Evolutionary conservation across 2,329 filamentous ascomycete genomes (phyloP).

Genomic region (Pyricularia pennisetigena): DNA sequence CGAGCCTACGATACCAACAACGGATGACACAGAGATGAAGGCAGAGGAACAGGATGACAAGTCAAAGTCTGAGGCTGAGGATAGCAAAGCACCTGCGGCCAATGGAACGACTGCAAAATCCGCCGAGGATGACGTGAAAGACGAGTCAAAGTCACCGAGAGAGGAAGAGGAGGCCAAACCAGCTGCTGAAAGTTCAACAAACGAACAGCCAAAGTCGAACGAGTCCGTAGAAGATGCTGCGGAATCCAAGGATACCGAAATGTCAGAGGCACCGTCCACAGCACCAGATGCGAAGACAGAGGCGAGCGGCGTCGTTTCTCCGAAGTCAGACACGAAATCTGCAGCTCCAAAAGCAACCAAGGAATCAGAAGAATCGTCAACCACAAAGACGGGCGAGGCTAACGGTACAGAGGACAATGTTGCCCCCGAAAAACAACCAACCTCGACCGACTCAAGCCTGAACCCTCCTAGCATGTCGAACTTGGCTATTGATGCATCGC

Average conservation of each 20-base stretch:
- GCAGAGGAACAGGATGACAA: not conserved
- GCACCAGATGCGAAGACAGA: not conserved
- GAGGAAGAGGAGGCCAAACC: not conserved
- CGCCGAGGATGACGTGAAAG: not conserved
- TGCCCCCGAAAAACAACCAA: conserved; percentile 11
- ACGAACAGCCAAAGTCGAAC: not conserved
- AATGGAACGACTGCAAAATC: not conserved
- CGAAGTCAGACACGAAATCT: not conserved
- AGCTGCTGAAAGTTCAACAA: not conserved
- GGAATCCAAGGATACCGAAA: not conserved
- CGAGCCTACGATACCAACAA: not conserved
- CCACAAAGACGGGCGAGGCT: conserved; percentile 5
- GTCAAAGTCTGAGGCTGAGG: not conserved
- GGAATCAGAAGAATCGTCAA: not conserved
- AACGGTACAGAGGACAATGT: conserved; percentile 13
- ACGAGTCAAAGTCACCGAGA: not conserved
- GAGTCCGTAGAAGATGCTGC: conserved; percentile 4
- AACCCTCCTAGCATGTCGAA: conserved; percentile 27
- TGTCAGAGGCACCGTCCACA: not conserved
- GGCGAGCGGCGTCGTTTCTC: not conserved
- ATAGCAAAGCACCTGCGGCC: not conserved
- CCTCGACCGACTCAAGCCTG: conserved; percentile 22
- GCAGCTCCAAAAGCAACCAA: not conserved
- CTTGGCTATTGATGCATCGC: conserved; percentile 22
- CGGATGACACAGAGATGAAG: not conserved